phyloP scores from a whole-genome alignment of 352 stramenopile species.

The Phytophthora meadii region DNA sequence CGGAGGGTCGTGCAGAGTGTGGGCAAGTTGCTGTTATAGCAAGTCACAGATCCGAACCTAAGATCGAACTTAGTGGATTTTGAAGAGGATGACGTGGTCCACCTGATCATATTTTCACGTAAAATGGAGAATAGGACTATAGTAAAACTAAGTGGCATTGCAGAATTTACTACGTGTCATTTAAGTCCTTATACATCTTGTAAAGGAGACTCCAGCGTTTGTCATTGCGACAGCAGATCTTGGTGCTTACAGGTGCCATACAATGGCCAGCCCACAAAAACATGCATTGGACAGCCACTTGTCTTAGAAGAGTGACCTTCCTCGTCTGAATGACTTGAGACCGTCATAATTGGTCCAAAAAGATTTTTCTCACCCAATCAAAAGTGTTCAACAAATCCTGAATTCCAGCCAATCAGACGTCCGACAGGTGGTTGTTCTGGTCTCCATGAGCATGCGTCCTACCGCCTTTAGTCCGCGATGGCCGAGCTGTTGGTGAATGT shows the following conservation, averaged over 20 bases:
- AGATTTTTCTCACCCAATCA: too few relatives aligned
- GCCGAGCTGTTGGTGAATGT: slow-evolving; percentile 31
- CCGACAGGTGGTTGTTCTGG: slow-evolving; percentile 14
- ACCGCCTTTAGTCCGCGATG: slow-evolving; percentile 13
- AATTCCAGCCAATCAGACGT: slow-evolving; percentile 5
- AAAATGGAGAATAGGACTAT: background rate
- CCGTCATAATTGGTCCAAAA: background rate
- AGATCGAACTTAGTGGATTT: slow-evolving; percentile 4
- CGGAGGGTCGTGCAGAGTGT: slow-evolving; percentile 14
- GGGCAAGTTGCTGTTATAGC: slow-evolving; percentile 19
- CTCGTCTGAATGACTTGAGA: background rate
- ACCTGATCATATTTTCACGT: background rate
- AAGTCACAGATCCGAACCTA: slow-evolving; percentile 30
- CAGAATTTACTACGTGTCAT: background rate
- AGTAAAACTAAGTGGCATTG: background rate
- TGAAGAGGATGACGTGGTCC: slow-evolving; percentile 14
- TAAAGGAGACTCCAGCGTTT: slow-evolving; percentile 15
- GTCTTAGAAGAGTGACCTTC: slow-evolving; percentile 4
- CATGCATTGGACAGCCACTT: slow-evolving; percentile 11
- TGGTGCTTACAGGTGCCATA: background rate
- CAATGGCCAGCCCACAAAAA: slow-evolving; percentile 19
- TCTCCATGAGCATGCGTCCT: slow-evolving; percentile 23
- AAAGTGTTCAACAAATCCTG: slow-evolving; percentile 8
- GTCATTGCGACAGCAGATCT: slow-evolving; percentile 20
- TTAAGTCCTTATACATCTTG: background rate